A percentile compares a stretch with the other conserved stretches of the same genome.
phyloP scores from a whole-genome alignment of 2,329 filamentous ascomycete species.

The Dothistroma septosporum region DNA sequence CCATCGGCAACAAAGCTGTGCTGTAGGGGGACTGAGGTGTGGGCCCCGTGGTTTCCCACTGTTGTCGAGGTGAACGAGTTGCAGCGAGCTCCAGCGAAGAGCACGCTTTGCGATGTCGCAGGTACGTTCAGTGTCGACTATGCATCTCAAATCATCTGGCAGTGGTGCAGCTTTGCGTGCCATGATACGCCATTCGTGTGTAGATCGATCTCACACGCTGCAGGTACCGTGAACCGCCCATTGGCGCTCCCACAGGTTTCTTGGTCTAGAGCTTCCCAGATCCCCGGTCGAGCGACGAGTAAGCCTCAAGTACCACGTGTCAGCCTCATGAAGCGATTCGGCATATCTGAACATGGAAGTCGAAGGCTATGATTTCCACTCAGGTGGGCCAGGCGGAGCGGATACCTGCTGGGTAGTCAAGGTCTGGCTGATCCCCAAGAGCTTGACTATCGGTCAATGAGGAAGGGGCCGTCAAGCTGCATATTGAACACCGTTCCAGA shows the following conservation, averaged over 20 bases:
- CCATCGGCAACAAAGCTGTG: neutral
- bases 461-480: neutral
- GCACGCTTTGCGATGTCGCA: neutral
- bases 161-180: neutral
- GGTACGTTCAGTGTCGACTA: neutral
- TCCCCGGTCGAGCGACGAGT: neutral
- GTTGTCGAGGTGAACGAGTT: neutral
- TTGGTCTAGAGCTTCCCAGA: neutral
- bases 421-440: neutral
- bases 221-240: neutral
- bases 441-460: neutral
- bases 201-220: neutral
- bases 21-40: neutral
- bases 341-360: neutral
- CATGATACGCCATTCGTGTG: neutral
- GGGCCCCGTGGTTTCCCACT: neutral
- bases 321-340: neutral
- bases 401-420: too few species aligned
- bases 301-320: neutral
- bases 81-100: neutral
- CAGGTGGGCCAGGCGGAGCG: neutral
- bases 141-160: neutral
- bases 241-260: neutral
- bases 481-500: neutral
- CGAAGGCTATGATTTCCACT: neutral